Conservation (phyloP, 305 asterid genomes). For the Fraxinus nigra region DNA sequence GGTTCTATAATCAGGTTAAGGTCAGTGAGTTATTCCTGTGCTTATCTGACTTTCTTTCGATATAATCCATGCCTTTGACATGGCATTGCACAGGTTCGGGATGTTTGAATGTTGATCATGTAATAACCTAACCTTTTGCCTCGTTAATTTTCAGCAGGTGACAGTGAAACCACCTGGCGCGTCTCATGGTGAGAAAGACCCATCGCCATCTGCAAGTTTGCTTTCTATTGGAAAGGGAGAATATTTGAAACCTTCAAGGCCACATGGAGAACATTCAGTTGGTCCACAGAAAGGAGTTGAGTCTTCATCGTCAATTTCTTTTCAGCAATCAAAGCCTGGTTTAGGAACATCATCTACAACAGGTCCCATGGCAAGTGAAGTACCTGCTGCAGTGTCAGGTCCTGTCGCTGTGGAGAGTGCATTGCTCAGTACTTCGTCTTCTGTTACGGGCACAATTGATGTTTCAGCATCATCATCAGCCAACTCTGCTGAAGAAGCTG, state of each 20-base stretch:
- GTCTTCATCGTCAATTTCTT: slow-evolving; percentile 34
- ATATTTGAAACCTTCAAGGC: slow-evolving; percentile 32
- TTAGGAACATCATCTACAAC: slow-evolving; percentile 39
- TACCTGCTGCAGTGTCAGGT: slow-evolving; percentile 22
- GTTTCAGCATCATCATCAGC: slow-evolving; percentile 31
- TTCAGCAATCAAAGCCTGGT: slow-evolving; percentile 43
- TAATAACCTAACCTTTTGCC: background rate
- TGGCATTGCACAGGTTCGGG: slow-evolving; percentile 3
- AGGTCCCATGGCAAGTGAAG: slow-evolving; percentile 27
- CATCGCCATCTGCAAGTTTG: slow-evolving; percentile 42
- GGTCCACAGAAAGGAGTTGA: slow-evolving; percentile 39
- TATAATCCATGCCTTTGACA: background rate
- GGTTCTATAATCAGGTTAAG: slow-evolving; percentile 61
- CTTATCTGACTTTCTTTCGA: slow-evolving; percentile 10
- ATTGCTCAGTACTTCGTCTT: slow-evolving; percentile 21
- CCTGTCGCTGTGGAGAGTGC: slow-evolving; percentile 30
- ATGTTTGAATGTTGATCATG: slow-evolving; percentile 8
- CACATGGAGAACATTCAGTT: slow-evolving; percentile 35
- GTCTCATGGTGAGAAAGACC: slow-evolving; percentile 49
- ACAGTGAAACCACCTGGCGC: slow-evolving; percentile 61
- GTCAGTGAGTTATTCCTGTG: slow-evolving; percentile 13
- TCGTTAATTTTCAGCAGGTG: slow-evolving; percentile 46
- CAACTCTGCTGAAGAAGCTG: slow-evolving; percentile 27
- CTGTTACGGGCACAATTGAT: slow-evolving; percentile 30
- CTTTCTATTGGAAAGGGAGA: slow-evolving; percentile 42